Conservation (phyloP, 768 basidiomycete species). For the Pulveroboletus sp. region DNA sequence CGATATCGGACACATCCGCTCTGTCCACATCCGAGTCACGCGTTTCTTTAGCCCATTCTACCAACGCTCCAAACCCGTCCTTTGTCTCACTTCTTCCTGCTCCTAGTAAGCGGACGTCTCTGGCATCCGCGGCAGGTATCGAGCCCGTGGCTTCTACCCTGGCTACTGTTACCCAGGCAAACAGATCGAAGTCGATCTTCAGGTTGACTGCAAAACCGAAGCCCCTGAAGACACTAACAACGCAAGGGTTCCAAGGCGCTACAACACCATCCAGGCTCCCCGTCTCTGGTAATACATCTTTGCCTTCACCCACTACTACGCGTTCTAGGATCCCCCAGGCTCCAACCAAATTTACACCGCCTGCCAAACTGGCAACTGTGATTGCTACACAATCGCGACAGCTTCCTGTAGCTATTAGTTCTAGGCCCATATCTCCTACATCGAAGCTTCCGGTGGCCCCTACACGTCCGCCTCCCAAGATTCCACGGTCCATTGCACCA, state of each 20-base stretch:
- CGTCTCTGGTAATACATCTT: background rate
- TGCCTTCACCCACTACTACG: slow-evolving; percentile 2
- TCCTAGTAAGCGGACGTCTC: slow-evolving; percentile 25
- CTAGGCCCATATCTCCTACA: slow-evolving; percentile 1
- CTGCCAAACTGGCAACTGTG: slow-evolving; percentile 28
- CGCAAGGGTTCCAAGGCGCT: background rate
- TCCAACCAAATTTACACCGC: slow-evolving; percentile 27
- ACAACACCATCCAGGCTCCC: slow-evolving; percentile 17
- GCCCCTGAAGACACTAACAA: slow-evolving; percentile 13
- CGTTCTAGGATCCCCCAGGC: slow-evolving; percentile 21
- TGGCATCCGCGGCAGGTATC: slow-evolving; percentile 23
- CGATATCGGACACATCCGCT: slow-evolving; percentile 9
- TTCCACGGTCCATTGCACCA: slow-evolving; percentile 1
- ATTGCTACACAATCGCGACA: slow-evolving; percentile 25
- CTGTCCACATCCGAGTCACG: slow-evolving; percentile 20
- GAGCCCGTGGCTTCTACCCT: slow-evolving; percentile 13
- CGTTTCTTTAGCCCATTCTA: slow-evolving; percentile 9
- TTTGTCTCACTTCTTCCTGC: slow-evolving; percentile 23
- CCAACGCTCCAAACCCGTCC: slow-evolving; percentile 12
- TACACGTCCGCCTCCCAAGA: slow-evolving; percentile 10
- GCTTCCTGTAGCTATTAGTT: background rate
- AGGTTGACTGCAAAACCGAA: slow-evolving; percentile 26
- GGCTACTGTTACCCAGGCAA: background rate
- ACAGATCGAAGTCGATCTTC: slow-evolving; percentile 31
- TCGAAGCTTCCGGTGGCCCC: slow-evolving; percentile 24